Base-by-base conservation (phyloP, 768 basidiomycete genomes). In the Lactarius tabidus region DNA sequence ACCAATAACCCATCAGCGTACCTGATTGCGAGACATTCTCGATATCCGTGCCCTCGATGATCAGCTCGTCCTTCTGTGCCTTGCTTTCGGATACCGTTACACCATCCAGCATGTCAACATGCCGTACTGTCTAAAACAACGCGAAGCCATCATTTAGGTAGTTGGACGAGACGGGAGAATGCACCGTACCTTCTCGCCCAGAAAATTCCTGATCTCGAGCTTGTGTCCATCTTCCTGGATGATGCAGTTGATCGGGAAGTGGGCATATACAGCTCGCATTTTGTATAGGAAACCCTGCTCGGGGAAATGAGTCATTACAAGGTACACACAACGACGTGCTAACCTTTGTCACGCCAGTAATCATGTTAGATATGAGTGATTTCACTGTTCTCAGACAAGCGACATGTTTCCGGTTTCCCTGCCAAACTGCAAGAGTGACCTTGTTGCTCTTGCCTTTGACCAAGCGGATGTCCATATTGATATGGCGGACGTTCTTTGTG, bases 181-280 rank as follows among this genome's bases (percentile, higher is more conserved):
- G 33, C 10, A n/a, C 3, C 79, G 6, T 63, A 92, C 93, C 85
- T 95, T 95, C 81, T 94, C 93, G 68, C 94, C 93, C 75, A 95
- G 80, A 80, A 96, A 95, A 79, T 95, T 96, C 69, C 95, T 90
- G 77, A 97, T 96, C 77, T 96, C 95, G 55, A 95, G 78, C 56
- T 85, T 77, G 43, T 73, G 76, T 60, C 91, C 93, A 65, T 77
- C 76, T 9, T 91, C 86, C 76, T 91, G 88, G 73, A 96, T 92
- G 76, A 97, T 96, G 76, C 90, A 89, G 83, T 99, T 99, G 84
- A 99, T 97, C 67, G 97, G 97, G 84, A 99, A 99, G 83, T 99
- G 97, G 72, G 97, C 97, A 75, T 98, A 99, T 59, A 99, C 97
- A 31, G 94, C 85, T 72, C 95, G 93, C 96, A 99, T 98, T 89